phyloP scores from a whole-genome alignment of 1,284 basidiomycete genomes.

The Exsudoporus floridanus region DNA sequence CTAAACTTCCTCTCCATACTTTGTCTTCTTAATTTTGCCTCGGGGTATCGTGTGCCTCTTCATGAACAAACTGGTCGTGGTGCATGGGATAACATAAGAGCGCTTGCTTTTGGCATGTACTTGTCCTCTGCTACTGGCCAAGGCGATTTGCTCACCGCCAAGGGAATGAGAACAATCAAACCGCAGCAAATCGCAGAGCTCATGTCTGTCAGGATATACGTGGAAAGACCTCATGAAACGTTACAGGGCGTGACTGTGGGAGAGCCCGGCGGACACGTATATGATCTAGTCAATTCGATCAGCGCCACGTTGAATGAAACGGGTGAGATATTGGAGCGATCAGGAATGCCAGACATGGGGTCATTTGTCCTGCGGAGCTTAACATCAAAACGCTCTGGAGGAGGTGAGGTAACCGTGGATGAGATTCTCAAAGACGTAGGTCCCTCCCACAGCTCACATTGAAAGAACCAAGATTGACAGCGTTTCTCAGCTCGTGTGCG shows the following conservation, averaged over 20 bases:
- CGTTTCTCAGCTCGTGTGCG: conserved; percentile 57
- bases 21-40: conserved; percentile 77
- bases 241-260: conserved; percentile 75
- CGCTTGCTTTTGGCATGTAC: conserved; percentile 69
- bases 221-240: conserved; percentile 68
- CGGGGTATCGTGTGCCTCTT: conserved; percentile 72
- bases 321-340: conserved; percentile 60
- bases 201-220: conserved; percentile 65
- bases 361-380: conserved; percentile 69
- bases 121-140: conserved; percentile 59
- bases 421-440: conserved; percentile 63
- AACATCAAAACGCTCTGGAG: conserved; percentile 42
- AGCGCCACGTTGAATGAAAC: conserved; percentile 68
- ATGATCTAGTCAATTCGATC: conserved; percentile 71
- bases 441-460: conserved; percentile 7
- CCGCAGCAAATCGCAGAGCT: conserved; percentile 66
- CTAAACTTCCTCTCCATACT: conserved; percentile 73
- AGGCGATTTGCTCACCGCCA: conserved; percentile 63
- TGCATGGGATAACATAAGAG: conserved; percentile 78
- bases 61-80: conserved; percentile 70
- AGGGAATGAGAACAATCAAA: conserved; percentile 57
- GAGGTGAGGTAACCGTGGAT: conserved; percentile 48
- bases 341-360: conserved; percentile 70
- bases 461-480: conserved; percentile 12
- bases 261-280: conserved; percentile 69